These are phyloP conservation scores for Fusarium austroafricanum DNA, from an alignment of 2,329 filamentous ascomycete species.

Conservation along the genomic window DNA sequence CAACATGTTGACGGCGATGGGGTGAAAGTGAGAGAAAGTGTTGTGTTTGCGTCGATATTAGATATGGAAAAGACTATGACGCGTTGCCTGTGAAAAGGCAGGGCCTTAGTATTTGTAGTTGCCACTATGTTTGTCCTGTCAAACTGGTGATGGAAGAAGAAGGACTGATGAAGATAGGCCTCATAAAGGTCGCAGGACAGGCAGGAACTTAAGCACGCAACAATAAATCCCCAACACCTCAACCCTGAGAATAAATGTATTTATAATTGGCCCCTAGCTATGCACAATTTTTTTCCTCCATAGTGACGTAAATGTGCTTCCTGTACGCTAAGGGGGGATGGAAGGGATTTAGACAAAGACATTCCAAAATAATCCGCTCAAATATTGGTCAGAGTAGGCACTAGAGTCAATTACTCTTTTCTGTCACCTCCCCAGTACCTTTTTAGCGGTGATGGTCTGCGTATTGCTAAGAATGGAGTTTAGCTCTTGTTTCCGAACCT, in stretches of 20 bases:
- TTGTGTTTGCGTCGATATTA: background rate
- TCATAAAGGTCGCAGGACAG: slow-evolving; percentile 6
- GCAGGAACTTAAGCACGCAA: slow-evolving; percentile 6
- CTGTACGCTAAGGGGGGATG: slow-evolving; percentile 4
- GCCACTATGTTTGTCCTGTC: slow-evolving; percentile 17
- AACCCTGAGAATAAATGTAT: slow-evolving; percentile 11
- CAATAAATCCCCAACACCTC: background rate
- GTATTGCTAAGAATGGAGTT: slow-evolving; percentile 32
- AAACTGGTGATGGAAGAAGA: slow-evolving; percentile 8
- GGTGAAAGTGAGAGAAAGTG: background rate
- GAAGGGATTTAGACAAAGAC: slow-evolving; percentile 20
- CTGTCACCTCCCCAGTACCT: slow-evolving; percentile 16
- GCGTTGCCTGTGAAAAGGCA: background rate
- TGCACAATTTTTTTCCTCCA: slow-evolving; percentile 19
- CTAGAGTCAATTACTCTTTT: background rate
- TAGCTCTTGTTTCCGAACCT: slow-evolving; percentile 37
- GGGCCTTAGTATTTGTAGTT: slow-evolving; percentile 10
- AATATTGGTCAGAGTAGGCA: background rate
- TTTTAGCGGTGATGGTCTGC: slow-evolving; percentile 17
- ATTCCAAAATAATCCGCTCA: slow-evolving; percentile 9
- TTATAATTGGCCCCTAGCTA: slow-evolving; percentile 22
- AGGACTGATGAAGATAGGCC: slow-evolving; percentile 15
- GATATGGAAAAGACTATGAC: background rate
- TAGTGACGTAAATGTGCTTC: slow-evolving; percentile 24
- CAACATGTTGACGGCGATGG: slow-evolving; percentile 47